A percentile compares a stretch with the other conserved stretches of the same genome.
These are phyloP conservation scores for Turnera subulata DNA, from an alignment of 345 rosid genomes.

Conservation along the genomic window DNA sequence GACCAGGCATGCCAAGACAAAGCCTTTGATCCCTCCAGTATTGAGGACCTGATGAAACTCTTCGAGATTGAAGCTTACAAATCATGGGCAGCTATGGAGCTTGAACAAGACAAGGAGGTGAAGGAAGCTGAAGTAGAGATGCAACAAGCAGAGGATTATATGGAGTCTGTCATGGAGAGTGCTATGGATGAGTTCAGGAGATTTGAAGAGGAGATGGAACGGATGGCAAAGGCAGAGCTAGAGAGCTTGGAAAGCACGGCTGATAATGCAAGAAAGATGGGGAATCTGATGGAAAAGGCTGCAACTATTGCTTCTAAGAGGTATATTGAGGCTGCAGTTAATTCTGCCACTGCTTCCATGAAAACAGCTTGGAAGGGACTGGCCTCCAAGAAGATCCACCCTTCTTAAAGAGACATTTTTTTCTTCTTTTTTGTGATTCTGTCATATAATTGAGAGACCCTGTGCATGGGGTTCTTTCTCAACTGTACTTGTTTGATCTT, in stretches of 20 bases:
- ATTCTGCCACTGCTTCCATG: slow-evolving; percentile 80
- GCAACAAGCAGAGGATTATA: slow-evolving; percentile 50
- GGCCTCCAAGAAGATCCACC: slow-evolving; percentile 66
- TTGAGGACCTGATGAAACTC: slow-evolving; percentile 73
- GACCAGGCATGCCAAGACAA: slow-evolving; percentile 66
- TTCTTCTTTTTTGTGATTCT: neutral
- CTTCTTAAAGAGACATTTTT: slow-evolving; percentile 32
- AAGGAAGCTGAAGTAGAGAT: slow-evolving; percentile 44
- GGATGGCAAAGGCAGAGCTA: slow-evolving; percentile 37
- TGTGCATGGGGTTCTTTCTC: neutral
- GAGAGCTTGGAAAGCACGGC: slow-evolving; percentile 43
- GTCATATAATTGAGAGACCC: too few relatives aligned
- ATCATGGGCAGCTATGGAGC: slow-evolving; percentile 70
- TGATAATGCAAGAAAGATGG: slow-evolving; percentile 61
- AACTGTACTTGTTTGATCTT: neutral
- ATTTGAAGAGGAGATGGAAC: slow-evolving; percentile 74
- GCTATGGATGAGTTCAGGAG: slow-evolving; percentile 70
- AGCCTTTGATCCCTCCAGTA: slow-evolving; percentile 61
- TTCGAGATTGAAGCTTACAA: slow-evolving; percentile 83
- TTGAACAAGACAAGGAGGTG: slow-evolving; percentile 40
- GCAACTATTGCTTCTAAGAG: slow-evolving; percentile 60
- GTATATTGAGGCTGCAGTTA: slow-evolving; percentile 71
- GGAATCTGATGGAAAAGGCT: slow-evolving; percentile 51
- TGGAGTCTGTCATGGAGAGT: slow-evolving; percentile 66
- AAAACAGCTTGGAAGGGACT: slow-evolving; percentile 67